Conservation (phyloP, 1,284 basidiomycete genomes). For the Naganishia sp. region DNA sequence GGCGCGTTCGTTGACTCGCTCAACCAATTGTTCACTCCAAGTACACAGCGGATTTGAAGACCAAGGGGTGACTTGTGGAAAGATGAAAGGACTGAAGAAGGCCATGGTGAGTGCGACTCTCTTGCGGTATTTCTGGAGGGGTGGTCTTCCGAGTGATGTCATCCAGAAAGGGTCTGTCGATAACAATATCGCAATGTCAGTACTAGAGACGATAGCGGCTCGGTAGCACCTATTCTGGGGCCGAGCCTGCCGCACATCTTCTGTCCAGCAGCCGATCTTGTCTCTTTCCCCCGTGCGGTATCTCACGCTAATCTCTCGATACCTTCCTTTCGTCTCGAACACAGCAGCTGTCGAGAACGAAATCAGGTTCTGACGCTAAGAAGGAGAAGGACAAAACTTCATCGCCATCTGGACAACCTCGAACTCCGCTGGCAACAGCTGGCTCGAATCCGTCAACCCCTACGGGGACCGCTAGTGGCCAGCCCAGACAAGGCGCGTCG, state of each 20-base stretch:
- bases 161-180: background rate
- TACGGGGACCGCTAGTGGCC: constrained; percentile 21
- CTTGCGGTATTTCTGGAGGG: background rate
- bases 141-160: background rate
- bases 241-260: too few relatives aligned
- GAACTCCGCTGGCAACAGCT: constrained; percentile 15
- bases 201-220: background rate
- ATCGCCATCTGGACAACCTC: constrained; percentile 31
- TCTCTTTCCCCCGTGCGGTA: too few relatives aligned
- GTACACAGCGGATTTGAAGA: too few relatives aligned
- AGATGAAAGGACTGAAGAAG: constrained; percentile 89
- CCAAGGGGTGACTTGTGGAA: constrained; percentile 11
- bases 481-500: constrained; percentile 51
- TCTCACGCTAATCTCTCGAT: background rate
- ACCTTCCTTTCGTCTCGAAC: background rate
- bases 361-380: constrained; percentile 34
- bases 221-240: too few relatives aligned
- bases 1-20: too few relatives aligned
- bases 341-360: constrained; percentile 41
- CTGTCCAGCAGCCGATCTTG: too few relatives aligned
- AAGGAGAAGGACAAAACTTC: constrained; percentile 35
- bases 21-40: too few relatives aligned
- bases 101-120: constrained; percentile 63
- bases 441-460: constrained; percentile 29
- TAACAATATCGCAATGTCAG: background rate